Base-by-base conservation (phyloP, 257 asterid species). In the Solanum lycopersicoides region DNA sequence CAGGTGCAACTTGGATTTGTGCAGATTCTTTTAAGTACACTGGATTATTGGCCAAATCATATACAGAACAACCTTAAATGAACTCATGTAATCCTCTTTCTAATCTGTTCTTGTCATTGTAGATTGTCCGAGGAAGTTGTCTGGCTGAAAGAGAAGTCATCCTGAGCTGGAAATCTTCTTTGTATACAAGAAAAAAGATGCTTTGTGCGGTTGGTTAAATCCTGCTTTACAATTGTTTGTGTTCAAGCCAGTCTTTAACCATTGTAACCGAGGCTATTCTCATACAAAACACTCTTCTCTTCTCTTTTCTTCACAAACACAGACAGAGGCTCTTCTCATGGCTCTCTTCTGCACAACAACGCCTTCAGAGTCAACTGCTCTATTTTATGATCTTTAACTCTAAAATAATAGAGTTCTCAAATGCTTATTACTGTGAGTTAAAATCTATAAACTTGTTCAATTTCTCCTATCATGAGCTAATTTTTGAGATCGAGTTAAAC, bases 61-160 rank as follows among this genome's bases (percentile, higher is more conserved):
- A 74, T 14, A 18, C 42, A 7, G 20, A 28, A 4, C 16, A 45
- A 47, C 68, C 39, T 20, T 30, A 50, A 47, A 6, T 50, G 85
- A 80, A 20, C 34, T 37, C 30, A 50, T 50, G 69, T 50, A 16
- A 35, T 82, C 85, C 30, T 28, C 30, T 28, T 82, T 82, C 20
- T 82, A 50, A 82, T 50, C 42, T 50, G 45, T 50, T 82, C 21
- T 89, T 83, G 80, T 87, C 72, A 87, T 84, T 91, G 91, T 89
- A 97, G 99, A 95, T 91, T 96, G 89, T 91, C 98, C 8, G 99
- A 95, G 91, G 99, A 97, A 92, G 98, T 96, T 45, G 98, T n/a
- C n/a, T n/a, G n/a, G n/a, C n/a, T n/a, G n/a, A n/a, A n/a, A n/a
- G n/a, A n/a, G n/a, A n/a, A n/a, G n/a, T n/a, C n/a, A n/a, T n/a